These are phyloP conservation scores for Talaromyces sp. DNA, from an alignment of 2,329 filamentous ascomycete species.

Conservation along the genomic window DNA sequence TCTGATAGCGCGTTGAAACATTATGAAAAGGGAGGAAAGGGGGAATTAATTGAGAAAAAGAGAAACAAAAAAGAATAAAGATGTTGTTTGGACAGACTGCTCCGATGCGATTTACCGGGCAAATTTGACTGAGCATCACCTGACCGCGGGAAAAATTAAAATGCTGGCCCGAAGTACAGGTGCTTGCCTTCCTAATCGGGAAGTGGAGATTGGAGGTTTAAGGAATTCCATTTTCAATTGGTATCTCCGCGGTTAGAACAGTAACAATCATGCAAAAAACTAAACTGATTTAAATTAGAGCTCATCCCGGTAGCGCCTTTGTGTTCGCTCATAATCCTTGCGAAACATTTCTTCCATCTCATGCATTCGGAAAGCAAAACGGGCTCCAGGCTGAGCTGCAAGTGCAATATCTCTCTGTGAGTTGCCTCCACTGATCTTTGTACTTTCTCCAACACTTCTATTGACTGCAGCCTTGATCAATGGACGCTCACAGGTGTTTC, in stretches of 20 bases:
- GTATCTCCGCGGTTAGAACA: too few relatives aligned
- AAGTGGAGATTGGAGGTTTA: too few relatives aligned
- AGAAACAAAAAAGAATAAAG: neutral
- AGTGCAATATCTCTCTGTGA: neutral
- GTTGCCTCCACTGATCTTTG: neutral
- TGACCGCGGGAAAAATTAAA: constrained; percentile 24
- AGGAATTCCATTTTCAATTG: too few relatives aligned
- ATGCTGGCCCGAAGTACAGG: neutral
- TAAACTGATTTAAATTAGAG: neutral
- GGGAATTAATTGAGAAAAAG: neutral
- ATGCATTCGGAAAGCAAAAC: neutral
- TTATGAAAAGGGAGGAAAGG: constrained; percentile 24
- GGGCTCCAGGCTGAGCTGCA: neutral
- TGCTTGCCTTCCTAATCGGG: constrained; percentile 1
- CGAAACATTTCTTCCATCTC: neutral
- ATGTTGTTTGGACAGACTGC: neutral
- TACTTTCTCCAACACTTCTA: neutral
- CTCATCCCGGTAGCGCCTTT: too few relatives aligned
- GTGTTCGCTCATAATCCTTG: neutral
- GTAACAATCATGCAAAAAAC: too few relatives aligned
- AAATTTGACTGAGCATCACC: constrained; percentile 24
- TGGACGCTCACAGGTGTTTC: constrained; percentile 1
- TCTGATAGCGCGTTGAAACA: constrained; percentile 49
- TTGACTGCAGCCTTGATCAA: constrained; percentile 3
- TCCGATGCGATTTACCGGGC: constrained; percentile 15